phyloP scores from a whole-genome alignment of 1,284 basidiomycete genomes.

The Anthracocystis setariae region DNA sequence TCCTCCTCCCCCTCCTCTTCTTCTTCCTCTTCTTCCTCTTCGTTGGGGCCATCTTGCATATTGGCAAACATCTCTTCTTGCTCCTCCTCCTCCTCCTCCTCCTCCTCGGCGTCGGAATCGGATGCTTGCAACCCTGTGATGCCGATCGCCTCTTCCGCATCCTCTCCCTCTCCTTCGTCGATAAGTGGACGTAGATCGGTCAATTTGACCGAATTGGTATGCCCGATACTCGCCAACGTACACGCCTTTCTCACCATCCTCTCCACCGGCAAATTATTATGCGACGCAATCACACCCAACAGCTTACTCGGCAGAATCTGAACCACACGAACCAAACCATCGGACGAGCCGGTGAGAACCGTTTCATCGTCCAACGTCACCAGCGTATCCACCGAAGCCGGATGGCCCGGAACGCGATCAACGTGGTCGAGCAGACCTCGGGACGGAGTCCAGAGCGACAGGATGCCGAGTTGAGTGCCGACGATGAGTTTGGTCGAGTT shows the following conservation, averaged over 20 bases:
- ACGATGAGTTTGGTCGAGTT: slow-evolving; percentile 78
- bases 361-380: slow-evolving; percentile 74
- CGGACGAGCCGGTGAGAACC: slow-evolving; percentile 89
- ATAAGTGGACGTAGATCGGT: slow-evolving; percentile 81
- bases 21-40: slow-evolving; percentile 19
- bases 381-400: slow-evolving; percentile 75
- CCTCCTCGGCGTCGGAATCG: slow-evolving; percentile 26
- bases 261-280: slow-evolving; percentile 85
- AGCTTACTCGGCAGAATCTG: slow-evolving; percentile 89
- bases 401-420: slow-evolving; percentile 87
- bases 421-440: slow-evolving; percentile 92
- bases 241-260: slow-evolving; percentile 77
- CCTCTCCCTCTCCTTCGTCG: slow-evolving; percentile 49
- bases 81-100: slow-evolving; percentile 16
- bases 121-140: slow-evolving; percentile 14
- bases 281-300: slow-evolving; percentile 87
- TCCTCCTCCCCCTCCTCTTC: slow-evolving; percentile 11
- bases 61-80: slow-evolving; percentile 19
- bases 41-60: slow-evolving; percentile 11
- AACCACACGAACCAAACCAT: slow-evolving; percentile 88
- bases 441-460: slow-evolving; percentile 86
- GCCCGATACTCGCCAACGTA: slow-evolving; percentile 93
- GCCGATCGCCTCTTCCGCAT: slow-evolving; percentile 4
- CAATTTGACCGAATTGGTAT: slow-evolving; percentile 85
- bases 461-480: slow-evolving; percentile 88